Evolutionary conservation across 345 rosid genomes (phyloP).

Genomic region (rapeseed (Brassica napus)): Da-Ae NC_063452.1:19820501-19821000

Average conservation of each 20-base stretch:
- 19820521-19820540: constrained; percentile 6
- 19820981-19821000: neutral
- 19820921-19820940: neutral
- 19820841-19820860: constrained; percentile 32
- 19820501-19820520: constrained; percentile 22
- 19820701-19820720: constrained; percentile 50
- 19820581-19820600: constrained; percentile 69
- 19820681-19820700: constrained; percentile 71
- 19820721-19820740: constrained; percentile 43
- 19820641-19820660: constrained; percentile 59
- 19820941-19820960: neutral
- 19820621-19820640: constrained; percentile 72
- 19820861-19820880: constrained; percentile 47
- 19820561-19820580: neutral
- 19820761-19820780: constrained; percentile 67
- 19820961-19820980: neutral
- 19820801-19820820: constrained; percentile 55
- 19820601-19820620: constrained; percentile 73
- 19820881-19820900: constrained; percentile 34
- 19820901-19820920: neutral
- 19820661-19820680: constrained; percentile 56
- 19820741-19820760: constrained; percentile 41
- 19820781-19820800: constrained; percentile 73
- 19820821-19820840: constrained; percentile 52
- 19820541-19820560: neutral